Percentiles rank a stretch among this genome's conserved stretches.
Evolutionary conservation across 2,329 filamentous ascomycete species (phyloP).

Genomic region (Fusarium phyllophilum): DNA sequence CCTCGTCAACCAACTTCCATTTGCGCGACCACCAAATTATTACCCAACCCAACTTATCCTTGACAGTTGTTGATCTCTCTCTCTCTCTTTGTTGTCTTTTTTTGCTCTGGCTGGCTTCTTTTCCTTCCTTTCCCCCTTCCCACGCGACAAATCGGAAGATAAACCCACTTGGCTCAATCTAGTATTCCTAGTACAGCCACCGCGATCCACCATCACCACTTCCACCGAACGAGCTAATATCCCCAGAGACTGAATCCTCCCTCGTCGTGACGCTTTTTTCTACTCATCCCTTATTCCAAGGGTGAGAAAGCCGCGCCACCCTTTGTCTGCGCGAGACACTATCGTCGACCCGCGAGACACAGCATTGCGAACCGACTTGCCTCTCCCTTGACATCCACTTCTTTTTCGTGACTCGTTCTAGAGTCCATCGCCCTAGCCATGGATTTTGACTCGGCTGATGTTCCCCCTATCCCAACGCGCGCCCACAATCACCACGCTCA

Average conservation of each 20-base stretch:
- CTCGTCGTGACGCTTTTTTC: not conserved
- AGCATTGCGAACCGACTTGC: not conserved
- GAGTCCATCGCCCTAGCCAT: constrained; percentile 38
- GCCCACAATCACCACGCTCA: constrained; percentile 31
- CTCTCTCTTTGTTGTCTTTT: not conserved
- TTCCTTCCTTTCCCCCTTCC: constrained; percentile 1
- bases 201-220: constrained; percentile 30
- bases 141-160: not conserved
- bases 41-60: constrained; percentile 1
- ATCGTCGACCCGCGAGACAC: not conserved
- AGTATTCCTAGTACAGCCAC: constrained; percentile 21
- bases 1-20: constrained; percentile 24
- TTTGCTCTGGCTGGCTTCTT: not conserved
- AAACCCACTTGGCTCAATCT: constrained; percentile 17
- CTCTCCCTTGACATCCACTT: constrained; percentile 32
- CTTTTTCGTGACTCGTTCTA: constrained; percentile 9
- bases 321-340: constrained; percentile 21
- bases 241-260: not conserved
- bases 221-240: constrained; percentile 26
- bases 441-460: constrained; percentile 43
- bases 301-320: constrained; percentile 2
- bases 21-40: constrained; percentile 21
- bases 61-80: not conserved
- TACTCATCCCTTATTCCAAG: constrained; percentile 14
- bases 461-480: constrained; percentile 48